phyloP scores from a whole-genome alignment of 805 yeast genomes.

The Wickerhamiella siamensis region DNA sequence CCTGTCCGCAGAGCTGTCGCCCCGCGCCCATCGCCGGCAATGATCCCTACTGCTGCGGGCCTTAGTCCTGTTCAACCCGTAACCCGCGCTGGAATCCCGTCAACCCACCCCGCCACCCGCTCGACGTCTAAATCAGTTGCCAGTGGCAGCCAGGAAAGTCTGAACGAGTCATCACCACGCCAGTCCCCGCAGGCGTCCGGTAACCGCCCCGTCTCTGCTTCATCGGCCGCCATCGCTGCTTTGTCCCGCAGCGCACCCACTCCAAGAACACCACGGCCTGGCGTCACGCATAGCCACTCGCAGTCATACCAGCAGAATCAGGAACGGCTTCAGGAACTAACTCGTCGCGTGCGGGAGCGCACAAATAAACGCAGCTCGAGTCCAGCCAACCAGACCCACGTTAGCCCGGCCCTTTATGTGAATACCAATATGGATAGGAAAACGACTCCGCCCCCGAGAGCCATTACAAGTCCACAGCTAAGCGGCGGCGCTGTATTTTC shows the following conservation, averaged over 20 bases:
- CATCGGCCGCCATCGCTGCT: constrained; percentile 12
- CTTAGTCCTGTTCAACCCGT: constrained; percentile 15
- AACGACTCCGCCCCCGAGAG: neutral
- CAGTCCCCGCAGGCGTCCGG: too few relatives aligned
- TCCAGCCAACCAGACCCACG: too few relatives aligned
- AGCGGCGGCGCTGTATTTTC: neutral
- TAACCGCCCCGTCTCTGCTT: constrained; percentile 1
- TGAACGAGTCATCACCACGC: too few relatives aligned
- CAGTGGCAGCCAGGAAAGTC: neutral
- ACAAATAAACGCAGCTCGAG: constrained; percentile 5
- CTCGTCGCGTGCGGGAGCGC: constrained; percentile 15
- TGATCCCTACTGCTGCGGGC: constrained; percentile 15
- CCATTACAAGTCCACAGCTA: neutral
- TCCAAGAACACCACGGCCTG: neutral
- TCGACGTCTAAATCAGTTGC: neutral
- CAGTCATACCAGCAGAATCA: constrained; percentile 17
- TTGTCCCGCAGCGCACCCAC: constrained; percentile 2
- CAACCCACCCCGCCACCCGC: neutral
- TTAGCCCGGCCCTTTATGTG: too few relatives aligned
- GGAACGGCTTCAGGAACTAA: constrained; percentile 15
- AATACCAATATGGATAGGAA: too few relatives aligned
- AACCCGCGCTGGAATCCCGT: constrained; percentile 15
- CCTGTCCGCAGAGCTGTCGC: neutral
- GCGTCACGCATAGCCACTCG: neutral
- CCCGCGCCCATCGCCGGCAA: constrained; percentile 1